Evolutionary conservation across 169 alveolate genomes (phyloP).

Genomic region (Prorocentrum cordatum): DNA sequence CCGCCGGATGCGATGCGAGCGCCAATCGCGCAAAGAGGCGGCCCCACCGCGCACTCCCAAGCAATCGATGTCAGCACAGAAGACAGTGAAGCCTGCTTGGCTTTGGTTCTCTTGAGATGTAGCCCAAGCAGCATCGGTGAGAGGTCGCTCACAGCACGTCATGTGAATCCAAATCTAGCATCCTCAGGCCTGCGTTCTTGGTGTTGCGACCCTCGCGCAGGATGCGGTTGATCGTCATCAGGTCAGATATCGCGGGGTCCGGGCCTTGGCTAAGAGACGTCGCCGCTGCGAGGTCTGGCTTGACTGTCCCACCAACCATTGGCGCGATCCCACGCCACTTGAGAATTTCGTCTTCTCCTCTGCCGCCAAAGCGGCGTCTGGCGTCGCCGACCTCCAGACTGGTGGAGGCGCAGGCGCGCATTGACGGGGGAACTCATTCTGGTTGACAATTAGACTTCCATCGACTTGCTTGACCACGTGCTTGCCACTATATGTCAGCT

Average conservation of each 20-base stretch:
- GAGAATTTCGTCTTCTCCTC: not conserved
- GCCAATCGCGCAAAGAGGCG: not conserved
- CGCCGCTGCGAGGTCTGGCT: constrained; percentile 10
- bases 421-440: not conserved
- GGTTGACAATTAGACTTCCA: not conserved
- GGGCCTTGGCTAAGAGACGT: not conserved
- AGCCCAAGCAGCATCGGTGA: not conserved
- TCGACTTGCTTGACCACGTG: not conserved
- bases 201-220: not conserved
- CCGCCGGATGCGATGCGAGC: not conserved
- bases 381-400: not conserved
- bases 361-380: not conserved
- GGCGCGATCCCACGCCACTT: not conserved
- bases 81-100: not conserved
- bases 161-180: not conserved
- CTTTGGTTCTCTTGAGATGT: not conserved
- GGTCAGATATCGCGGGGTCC: not conserved
- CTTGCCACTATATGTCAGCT: constrained; percentile 6
- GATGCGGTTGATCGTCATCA: not conserved
- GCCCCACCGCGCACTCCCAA: not conserved
- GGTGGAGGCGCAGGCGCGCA: not conserved
- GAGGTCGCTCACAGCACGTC: not conserved
- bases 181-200: not conserved
- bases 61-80: not conserved
- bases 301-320: not conserved